Conservation (phyloP, 805 yeast species). For the Ogataea paraovalis region DNA sequence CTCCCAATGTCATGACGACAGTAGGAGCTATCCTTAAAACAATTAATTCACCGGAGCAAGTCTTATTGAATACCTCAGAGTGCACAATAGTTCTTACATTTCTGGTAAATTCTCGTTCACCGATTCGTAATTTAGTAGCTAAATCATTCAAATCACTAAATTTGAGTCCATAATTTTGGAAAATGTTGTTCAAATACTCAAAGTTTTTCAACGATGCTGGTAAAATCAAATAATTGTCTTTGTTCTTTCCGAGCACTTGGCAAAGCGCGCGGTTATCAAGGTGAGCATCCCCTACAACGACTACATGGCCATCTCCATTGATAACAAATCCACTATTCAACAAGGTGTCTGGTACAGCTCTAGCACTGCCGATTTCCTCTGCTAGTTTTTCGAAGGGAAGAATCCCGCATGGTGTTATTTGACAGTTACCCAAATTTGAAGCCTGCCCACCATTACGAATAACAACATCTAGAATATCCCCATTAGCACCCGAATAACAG, state of each 20-base stretch:
- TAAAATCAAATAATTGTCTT: constrained; percentile 7
- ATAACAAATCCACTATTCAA: constrained; percentile 7
- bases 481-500: constrained; percentile 44
- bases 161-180: not conserved
- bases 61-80: not conserved
- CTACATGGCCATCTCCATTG: constrained; percentile 7
- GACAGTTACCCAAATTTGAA: constrained; percentile 56
- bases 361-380: not conserved
- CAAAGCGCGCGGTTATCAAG: constrained; percentile 8
- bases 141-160: not conserved
- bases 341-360: constrained; percentile 6
- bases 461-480: constrained; percentile 54
- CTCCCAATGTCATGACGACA: constrained; percentile 43
- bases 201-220: constrained; percentile 1
- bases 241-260: constrained; percentile 5
- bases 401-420: constrained; percentile 62
- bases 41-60: not conserved
- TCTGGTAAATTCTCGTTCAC: not conserved
- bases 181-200: not conserved
- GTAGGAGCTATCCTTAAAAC: constrained; percentile 13
- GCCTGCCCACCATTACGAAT: constrained; percentile 46
- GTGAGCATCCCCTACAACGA: constrained; percentile 4
- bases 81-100: constrained; percentile 1
- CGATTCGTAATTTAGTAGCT: not conserved
- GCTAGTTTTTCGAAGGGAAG: constrained; percentile 37